Evolutionary conservation across 768 basidiomycete species (phyloP), one percentile per base, ranked within the genome.

Genomic region (Imleria badia): DNA sequence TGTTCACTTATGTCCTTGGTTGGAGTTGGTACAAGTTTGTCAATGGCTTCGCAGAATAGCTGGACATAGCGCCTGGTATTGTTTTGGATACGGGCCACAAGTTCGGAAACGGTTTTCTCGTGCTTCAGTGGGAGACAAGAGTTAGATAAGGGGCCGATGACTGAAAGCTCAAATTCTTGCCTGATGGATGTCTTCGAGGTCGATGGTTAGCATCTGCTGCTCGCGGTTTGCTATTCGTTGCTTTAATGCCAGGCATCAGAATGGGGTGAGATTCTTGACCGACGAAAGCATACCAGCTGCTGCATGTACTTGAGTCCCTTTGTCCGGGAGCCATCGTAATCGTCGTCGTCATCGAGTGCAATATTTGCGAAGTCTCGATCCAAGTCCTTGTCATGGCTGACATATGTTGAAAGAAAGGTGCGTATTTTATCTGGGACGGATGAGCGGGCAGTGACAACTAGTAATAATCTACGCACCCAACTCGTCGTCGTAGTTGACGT

Each of bases 161-260:
- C 20, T 51, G 23, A 54, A 14, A 41, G 59, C 12, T 38, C 15
- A 26, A 19, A 48, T 53, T 63, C 79, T 65, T 62, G 89, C 94
- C 58, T 84, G 79, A 56, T 79, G 78, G 38, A 98, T 75, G 72
- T 99, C 97, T 67, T 94, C 91, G 22, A 99, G 71, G 62, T 96
- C 93, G 56, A 99, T 83, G 38, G 86, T 76, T 11, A 99, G 75
- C 82, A 90, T 90, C 61, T 93, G 84, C 70, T 94, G 89, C 58
- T 97, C 91, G 34, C 97, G 83, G 72, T 99, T 96, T 46, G 96
- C 92, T 55, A 99, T 84, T 41, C 78, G 76, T 94, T 94, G 92
- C 94, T 95, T 64, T 53, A 59, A 56, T 29, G 9, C 52, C 41
- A 61, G 51, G 52, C 5, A 46, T 65, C 26, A 64, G 40, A 26